Base-by-base conservation (phyloP, 75 land plant species). In the Isoetes taiwanensis region DNA sequence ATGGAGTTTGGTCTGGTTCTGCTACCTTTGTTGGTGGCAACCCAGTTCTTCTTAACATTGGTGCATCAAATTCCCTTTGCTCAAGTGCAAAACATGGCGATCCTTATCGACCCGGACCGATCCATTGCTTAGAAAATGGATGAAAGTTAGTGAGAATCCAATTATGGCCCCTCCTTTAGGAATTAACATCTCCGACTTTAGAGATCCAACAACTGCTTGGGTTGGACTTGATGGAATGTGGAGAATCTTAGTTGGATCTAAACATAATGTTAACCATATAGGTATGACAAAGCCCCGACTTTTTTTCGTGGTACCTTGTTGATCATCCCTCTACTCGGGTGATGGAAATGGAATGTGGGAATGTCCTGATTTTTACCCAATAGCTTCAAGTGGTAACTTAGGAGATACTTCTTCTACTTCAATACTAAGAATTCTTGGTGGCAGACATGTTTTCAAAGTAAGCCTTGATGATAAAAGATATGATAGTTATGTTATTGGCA, bases 391-490 rank as follows among this genome's bases (percentile, higher is more conserved):
- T n/a, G n/a, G n/a, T n/a, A n/a, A n/a, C n/a, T 8, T 17, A 29
- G 37, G 30, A 2, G 93, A 86, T 43, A 79, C 80, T 2, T 79
- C 81, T 4, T 29, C 41, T 9, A 62, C 62, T 25, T 79, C 78
- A 17, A 61, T 62, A 0, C n/a, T n/a, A n/a, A n/a, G n/a, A n/a
- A n/a, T n/a, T n/a, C 59, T 62, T 0, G 71, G 25, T 2, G n/a
- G n/a, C n/a, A n/a, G n/a, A n/a, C n/a, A n/a, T n/a, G 50, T 46
- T 19, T 6, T 46, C 6, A 46, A 46, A 23, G 50, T 46, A 5
- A 46, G 50, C 50, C 19, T 46, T 19, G 50, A 46, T 46, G 50
- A 46, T 19, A 46, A 5, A 23, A 5, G 50, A 16, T 46, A 3
- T 6, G 50, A 46, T n/a, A 46, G 25, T 5, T 46, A 46, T 19